Conservation (phyloP, 108 stramenopile genomes). For the Nitzschia putrida region DNA sequence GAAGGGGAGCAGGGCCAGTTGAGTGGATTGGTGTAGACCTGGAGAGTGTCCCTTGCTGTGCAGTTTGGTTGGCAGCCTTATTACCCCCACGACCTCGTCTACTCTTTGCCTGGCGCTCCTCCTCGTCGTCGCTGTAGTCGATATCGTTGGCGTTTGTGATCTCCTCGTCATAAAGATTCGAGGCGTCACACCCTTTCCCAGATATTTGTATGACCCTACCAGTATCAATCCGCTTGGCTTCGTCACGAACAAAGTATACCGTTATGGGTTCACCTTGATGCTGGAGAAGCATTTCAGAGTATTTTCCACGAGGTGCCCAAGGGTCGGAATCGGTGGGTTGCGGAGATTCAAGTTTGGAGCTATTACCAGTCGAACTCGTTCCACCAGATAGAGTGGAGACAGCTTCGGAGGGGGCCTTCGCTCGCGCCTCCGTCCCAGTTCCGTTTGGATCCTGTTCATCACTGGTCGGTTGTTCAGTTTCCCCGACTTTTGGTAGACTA, state of each 20-base stretch:
- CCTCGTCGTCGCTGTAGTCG: constrained; percentile 82
- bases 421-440: background rate
- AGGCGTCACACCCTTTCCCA: constrained; percentile 85
- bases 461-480: background rate
- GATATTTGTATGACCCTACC: constrained; percentile 50
- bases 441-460: background rate
- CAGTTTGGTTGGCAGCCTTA: constrained; percentile 1
- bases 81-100: constrained; percentile 27
- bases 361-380: too few species aligned
- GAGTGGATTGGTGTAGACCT: too few species aligned
- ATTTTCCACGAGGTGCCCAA: constrained; percentile 63
- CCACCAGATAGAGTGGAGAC: too few species aligned
- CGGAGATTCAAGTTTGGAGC: too few species aligned
- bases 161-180: constrained; percentile 86
- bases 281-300: constrained; percentile 46
- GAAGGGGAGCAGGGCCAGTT: background rate
- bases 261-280: constrained; percentile 17
- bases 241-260: constrained; percentile 64
- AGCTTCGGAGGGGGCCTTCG: background rate
- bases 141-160: constrained; percentile 59
- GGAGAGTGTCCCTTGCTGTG: background rate
- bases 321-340: constrained; percentile 32
- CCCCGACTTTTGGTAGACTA: background rate
- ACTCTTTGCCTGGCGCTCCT: constrained; percentile 68
- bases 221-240: constrained; percentile 70